Evolutionary conservation across 768 basidiomycete genomes (phyloP), one percentile per base, ranked within the genome.

Genomic region (Collybiopsis confluens): DNA sequence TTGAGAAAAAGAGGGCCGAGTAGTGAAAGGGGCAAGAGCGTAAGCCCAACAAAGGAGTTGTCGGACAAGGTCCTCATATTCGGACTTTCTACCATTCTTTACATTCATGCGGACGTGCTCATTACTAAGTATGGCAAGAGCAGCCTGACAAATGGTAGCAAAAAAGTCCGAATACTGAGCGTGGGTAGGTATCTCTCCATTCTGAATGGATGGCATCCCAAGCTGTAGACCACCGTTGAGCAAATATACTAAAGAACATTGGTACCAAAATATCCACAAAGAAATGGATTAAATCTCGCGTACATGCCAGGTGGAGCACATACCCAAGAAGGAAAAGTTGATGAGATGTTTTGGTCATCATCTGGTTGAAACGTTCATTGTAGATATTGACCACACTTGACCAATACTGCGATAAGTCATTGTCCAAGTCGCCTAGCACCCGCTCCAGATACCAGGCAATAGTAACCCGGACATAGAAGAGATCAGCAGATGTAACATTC

Each of bases 261-360:
- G n/a, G 40, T 42, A 23, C n/a, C 36, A 37, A 37, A 37, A n/a
- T 23, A 42, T 16, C n/a, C 40, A 42, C 5, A 42, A 6, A 23
- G 40, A 16, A 23, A n/a, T 6, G 40, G 50, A 57, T 11, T 43
- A 67, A 61, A 10, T 24, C n/a, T 33, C 6, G 13, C 30, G 13
- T 33, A 65, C 62, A 15, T 56, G 68, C 13, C 13, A 67, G 67
- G 54, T 69, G 63, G 15, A 69, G 63, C 33, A 61, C 64, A 50
- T 66, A 69, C 24, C 59, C 63, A 2, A 67, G 54, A 11, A 68
- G 57, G 49, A 66, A 67, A n/a, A 67, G 38, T 2, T 52, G 23
- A 50, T 61, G 55, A 3, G 65, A 65, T 10, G 65, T 65, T 43
- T 69, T 66, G 1, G 48, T 61, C 65, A 69, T 69, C 62, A 69